Evolutionary conservation across 1,284 basidiomycete species (phyloP), one percentile per base, ranked within the genome.

Genomic region (Coriolopsis trogii): DNA sequence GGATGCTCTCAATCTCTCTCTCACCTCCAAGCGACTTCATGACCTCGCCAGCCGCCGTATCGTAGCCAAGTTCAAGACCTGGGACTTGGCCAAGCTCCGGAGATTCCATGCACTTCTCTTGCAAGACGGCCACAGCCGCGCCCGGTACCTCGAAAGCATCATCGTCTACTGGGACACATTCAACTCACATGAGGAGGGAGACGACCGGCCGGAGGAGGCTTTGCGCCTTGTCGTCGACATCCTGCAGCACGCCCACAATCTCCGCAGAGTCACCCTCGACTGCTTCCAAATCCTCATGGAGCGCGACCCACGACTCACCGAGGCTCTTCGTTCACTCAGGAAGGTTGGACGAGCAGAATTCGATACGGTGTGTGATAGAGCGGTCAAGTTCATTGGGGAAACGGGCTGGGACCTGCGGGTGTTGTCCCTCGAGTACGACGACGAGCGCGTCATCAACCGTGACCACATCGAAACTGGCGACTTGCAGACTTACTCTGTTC

Each of bases 1-100:
- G 23, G 46, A 58, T 28, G 56, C 56, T 1, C 40, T 54, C 1
- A 34, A 41, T 29, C 33, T 48, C 13, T 50, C 42, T 3, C 51
- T 54, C 21, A 23, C 51, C 12, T 54, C 46, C 2, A 53, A 54
- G 25, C 28, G 40, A 15, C 28, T 40, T 9, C 34, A 29, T 5
- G 23, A 18, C 6, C 40, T 54, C 16, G 56, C 52, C 6, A 29
- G 53, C 18, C 24, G 41, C 9, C 42, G 46, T 24, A 44, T 49
- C 15, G 41, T 46, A 15, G 26, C 31, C 15, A 16, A n/a, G 10
- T 21, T 42, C 13, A 7, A 29, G 15, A 45, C 38, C 31, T 20
- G 3, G n/a, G 23, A 24, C 28, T 15, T 25, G 10, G 6, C 25
- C 3, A 23, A 24, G 16, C 31, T 51, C 6, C 49, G 38, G 3